These are phyloP conservation scores for Pestalotiopsis sp. DNA, from an alignment of 2,329 filamentous ascomycete species.

Conservation along the genomic window DNA sequence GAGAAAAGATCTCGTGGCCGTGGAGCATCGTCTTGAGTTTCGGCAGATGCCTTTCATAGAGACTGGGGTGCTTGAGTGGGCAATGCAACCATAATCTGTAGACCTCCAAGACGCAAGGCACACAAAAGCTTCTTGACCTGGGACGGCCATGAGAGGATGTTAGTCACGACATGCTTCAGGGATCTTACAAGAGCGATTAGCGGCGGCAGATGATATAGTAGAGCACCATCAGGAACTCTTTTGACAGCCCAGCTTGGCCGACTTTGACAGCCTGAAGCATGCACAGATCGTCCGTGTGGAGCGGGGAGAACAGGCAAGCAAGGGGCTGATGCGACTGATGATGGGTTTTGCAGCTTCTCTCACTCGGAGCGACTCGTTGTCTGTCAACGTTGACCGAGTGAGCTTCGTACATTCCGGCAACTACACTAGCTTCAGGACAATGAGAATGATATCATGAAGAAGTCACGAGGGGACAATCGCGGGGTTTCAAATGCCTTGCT, in stretches of 20 bases:
- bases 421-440: not conserved
- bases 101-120: too few relatives aligned
- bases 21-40: not conserved
- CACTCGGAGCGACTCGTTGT: not conserved
- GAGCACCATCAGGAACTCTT: not conserved
- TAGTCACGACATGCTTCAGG: not conserved
- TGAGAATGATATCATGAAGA: not conserved
- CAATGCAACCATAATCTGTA: too few relatives aligned
- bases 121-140: too few relatives aligned
- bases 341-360: not conserved
- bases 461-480: not conserved
- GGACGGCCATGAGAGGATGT: not conserved
- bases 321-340: not conserved
- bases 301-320: not conserved
- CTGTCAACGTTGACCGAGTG: not conserved
- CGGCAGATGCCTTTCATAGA: not conserved
- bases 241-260: not conserved
- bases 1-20: not conserved
- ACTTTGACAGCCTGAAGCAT: not conserved
- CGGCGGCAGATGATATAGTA: too few relatives aligned
- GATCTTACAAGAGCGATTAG: too few relatives aligned
- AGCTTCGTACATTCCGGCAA: not conserved
- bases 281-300: not conserved
- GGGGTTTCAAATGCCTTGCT: not conserved
- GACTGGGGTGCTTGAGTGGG: too few relatives aligned